phyloP scores from a whole-genome alignment of 2,329 filamentous ascomycete genomes.

The Trichoderma afroharzianum region DNA sequence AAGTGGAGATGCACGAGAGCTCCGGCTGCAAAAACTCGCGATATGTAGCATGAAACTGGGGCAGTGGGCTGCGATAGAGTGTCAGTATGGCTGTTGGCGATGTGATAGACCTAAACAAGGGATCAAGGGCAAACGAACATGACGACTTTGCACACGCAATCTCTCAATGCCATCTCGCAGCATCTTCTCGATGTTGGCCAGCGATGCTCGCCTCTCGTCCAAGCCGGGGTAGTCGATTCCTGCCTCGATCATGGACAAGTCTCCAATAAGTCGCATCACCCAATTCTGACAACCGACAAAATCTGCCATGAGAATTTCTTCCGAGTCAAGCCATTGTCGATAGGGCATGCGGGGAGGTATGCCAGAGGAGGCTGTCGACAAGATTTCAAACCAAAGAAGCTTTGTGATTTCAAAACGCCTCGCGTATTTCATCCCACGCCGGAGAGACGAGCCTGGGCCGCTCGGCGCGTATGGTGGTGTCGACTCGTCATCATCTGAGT shows the following conservation, averaged over 20 bases:
- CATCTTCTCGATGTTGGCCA: background rate
- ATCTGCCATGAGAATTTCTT: slow-evolving; percentile 11
- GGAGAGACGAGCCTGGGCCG: background rate
- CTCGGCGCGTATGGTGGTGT: background rate
- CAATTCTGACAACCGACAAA: slow-evolving; percentile 9
- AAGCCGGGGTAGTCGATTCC: background rate
- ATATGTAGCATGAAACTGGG: slow-evolving; percentile 4
- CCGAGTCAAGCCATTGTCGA: slow-evolving; percentile 1
- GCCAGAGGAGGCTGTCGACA: slow-evolving; percentile 3
- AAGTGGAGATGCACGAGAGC: background rate
- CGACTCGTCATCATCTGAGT: background rate
- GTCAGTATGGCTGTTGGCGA: background rate
- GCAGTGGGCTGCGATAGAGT: background rate
- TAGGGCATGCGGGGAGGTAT: background rate
- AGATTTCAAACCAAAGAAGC: slow-evolving; percentile 3
- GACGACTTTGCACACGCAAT: background rate
- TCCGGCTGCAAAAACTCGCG: background rate
- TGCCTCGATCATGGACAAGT: background rate
- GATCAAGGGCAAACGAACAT: background rate
- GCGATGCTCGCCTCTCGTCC: background rate
- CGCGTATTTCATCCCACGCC: slow-evolving; percentile 3
- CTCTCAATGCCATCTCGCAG: background rate
- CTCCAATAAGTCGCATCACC: slow-evolving; percentile 11
- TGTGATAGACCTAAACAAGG: background rate
- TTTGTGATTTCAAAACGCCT: slow-evolving; percentile 10